Evolutionary conservation across 202 grass and related monocot species (phyloP).

Genomic region (Setaria italica): DNA sequence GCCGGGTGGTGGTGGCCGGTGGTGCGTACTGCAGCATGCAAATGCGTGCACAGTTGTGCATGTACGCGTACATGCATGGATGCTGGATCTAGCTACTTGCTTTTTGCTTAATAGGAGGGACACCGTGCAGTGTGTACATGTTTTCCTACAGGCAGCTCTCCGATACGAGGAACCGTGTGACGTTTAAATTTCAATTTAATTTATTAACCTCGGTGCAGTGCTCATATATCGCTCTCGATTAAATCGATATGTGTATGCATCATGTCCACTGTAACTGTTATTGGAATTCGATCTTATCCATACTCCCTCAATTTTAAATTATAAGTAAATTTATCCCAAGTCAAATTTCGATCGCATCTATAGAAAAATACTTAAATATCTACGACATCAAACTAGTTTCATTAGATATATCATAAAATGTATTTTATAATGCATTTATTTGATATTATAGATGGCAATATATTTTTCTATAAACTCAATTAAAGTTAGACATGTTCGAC

Average conservation of each 20-base stretch:
- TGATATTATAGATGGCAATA: no score
- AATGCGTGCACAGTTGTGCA: background rate
- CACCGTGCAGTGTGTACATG: background rate
- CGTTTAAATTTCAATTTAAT: background rate
- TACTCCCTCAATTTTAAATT: background rate
- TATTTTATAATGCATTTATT: no score
- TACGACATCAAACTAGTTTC: no score
- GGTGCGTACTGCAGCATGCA: slow-evolving; percentile 12
- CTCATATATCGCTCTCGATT: background rate
- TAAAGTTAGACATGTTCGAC: no score
- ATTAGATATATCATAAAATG: no score
- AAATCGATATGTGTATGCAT: background rate
- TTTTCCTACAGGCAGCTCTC: background rate
- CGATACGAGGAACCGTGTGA: background rate
- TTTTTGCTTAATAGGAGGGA: slow-evolving; percentile 19
- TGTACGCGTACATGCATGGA: background rate
- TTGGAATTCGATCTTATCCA: background rate
- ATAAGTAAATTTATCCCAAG: no score
- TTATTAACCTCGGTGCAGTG: background rate
- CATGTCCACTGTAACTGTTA: background rate
- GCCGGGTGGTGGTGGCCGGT: background rate
- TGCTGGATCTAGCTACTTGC: slow-evolving; percentile 10
- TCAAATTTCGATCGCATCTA: no score
- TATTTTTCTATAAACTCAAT: no score
- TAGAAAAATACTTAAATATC: no score